Evolutionary conservation across 2,329 filamentous ascomycete species (phyloP).

Genomic region (Stromatinia cepivora): DNA sequence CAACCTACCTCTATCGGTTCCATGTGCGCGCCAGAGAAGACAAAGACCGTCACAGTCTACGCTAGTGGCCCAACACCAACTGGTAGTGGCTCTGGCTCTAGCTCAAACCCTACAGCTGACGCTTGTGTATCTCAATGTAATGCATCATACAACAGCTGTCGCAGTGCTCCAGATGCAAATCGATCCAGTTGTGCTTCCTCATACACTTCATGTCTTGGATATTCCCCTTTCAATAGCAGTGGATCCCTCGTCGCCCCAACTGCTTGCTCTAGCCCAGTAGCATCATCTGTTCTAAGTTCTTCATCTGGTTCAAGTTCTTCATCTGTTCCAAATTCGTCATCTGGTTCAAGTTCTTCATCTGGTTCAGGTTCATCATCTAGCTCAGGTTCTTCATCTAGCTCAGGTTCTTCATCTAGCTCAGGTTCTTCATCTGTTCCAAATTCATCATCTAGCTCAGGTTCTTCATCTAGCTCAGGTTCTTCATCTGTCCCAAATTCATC

Average conservation of each 20-base stretch:
- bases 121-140: no score
- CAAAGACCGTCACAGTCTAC: constrained; percentile 16
- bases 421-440: neutral
- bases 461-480: neutral
- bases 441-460: neutral
- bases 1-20: constrained; percentile 1
- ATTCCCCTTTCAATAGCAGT: no score
- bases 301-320: neutral
- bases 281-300: neutral
- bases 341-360: neutral
- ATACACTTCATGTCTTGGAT: no score
- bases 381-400: neutral
- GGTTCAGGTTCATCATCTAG: neutral
- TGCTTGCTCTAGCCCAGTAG: constrained; percentile 1
- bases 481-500: neutral
- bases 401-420: neutral
- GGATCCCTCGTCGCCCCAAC: neutral
- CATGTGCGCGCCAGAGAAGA: constrained; percentile 4
- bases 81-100: neutral
- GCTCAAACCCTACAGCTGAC: no score
- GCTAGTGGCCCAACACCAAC: constrained; percentile 9
- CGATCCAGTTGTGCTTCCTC: no score
- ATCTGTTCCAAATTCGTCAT: neutral
- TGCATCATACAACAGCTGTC: no score
- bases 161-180: no score